phyloP scores from a whole-genome alignment of 148 eudicot species.

The Suaeda aralocaspica region DNA sequence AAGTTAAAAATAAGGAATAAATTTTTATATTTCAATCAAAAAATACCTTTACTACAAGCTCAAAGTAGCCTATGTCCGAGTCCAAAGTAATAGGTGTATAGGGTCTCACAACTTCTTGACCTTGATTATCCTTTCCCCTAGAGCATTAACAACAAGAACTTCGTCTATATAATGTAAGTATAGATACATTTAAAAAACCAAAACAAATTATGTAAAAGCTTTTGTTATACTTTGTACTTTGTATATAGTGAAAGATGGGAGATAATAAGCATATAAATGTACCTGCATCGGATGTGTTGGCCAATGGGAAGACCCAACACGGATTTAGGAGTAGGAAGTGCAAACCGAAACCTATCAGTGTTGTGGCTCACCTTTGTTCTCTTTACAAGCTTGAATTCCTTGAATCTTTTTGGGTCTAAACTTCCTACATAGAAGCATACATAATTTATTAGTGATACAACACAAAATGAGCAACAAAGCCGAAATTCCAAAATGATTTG shows the following conservation, averaged over 20 bases:
- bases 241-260: too few species aligned
- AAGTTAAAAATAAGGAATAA: too few species aligned
- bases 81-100: slow-evolving; percentile 45
- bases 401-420: slow-evolving; percentile 33
- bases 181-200: too few species aligned
- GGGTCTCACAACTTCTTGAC: slow-evolving; percentile 31
- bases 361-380: slow-evolving; percentile 37
- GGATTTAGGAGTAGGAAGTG: slow-evolving; percentile 39
- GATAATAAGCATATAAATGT: not conserved
- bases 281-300: slow-evolving; percentile 47
- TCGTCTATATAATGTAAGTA: too few species aligned
- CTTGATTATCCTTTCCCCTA: slow-evolving; percentile 40
- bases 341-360: slow-evolving; percentile 37
- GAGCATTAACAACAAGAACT: too few species aligned
- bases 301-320: slow-evolving; percentile 45
- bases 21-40: not conserved
- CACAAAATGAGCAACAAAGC: too few species aligned
- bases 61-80: slow-evolving; percentile 36
- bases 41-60: slow-evolving; percentile 37
- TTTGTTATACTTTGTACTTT: too few species aligned
- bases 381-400: slow-evolving; percentile 42
- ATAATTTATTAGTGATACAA: not conserved
- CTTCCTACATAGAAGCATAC: slow-evolving; percentile 25
- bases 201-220: too few species aligned
- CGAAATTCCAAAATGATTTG: too few species aligned